Base-by-base conservation (phyloP, 768 basidiomycete genomes). In the Omphalotus guepiniiformis region DNA sequence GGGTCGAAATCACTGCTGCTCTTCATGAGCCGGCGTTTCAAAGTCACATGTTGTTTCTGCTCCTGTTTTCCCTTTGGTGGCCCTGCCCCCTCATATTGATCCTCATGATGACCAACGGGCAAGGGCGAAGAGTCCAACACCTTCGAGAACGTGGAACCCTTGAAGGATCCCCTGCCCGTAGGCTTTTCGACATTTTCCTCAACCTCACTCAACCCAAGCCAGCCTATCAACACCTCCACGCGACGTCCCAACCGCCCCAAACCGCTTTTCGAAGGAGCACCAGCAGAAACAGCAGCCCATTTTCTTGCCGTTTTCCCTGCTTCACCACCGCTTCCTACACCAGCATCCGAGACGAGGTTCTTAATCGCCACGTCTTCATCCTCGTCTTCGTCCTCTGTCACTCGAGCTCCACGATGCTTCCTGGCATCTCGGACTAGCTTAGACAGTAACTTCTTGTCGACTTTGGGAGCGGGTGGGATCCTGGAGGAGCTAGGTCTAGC, bases 301-400 rank as follows among this genome's bases (percentile, higher is more conserved):
- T 39, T 19, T 27, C 25, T 48, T 11, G 41, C 52, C 49, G 35
- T 38, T 19, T 19, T 52, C 11, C 44, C 35, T 40, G 21, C 22
- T 44, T 42, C 30, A 7, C 39, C 12, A 23, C 38, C 32, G 21
- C 21, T 25, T 6, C 37, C 32, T 4, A 15, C 9, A 28, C 34
- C 3, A 4, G 41, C 18, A 21, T 45, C 38, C n/a, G 16, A 11
- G 18, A 85, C 73, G n/a, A 88, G 59, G 53, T 90, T 89, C 53
- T 82, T 75, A 39, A 86, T 55, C 0, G 78, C 71, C 0, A 78
- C 68, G 40, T 86, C 83, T 7, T 64, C 65, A 21, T 66, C 66
- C 2, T 63, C 56, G 0, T 56, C 53, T 6, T 56, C 53, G 12
- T 57, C 56, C 4, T 38, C 29, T 7, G 30, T 45, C 22, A 47